These are phyloP conservation scores for Aspergillus tamarii DNA, from an alignment of 2,329 filamentous ascomycete genomes.

Conservation along the genomic window DNA sequence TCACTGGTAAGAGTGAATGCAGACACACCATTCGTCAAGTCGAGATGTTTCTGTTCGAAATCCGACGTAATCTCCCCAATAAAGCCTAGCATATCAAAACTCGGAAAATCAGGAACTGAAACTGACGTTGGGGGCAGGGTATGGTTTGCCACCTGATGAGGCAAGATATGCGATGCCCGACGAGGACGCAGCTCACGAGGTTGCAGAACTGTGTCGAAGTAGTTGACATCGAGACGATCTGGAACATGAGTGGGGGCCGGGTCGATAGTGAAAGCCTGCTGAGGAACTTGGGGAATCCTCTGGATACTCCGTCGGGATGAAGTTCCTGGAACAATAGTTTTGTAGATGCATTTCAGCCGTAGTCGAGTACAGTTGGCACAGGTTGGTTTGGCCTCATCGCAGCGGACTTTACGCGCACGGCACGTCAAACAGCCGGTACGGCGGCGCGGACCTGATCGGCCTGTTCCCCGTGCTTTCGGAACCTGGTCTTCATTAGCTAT, in stretches of 20 bases:
- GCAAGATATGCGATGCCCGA: not conserved
- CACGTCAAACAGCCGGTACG: slow-evolving; percentile 41
- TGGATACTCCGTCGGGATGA: slow-evolving; percentile 8
- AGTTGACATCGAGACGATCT: slow-evolving; percentile 29
- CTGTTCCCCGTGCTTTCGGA: slow-evolving; percentile 36
- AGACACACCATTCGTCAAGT: slow-evolving; percentile 29
- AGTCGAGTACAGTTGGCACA: slow-evolving; percentile 40
- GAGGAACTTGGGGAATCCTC: not conserved
- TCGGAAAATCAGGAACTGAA: slow-evolving; percentile 15
- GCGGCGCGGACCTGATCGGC: slow-evolving; percentile 39
- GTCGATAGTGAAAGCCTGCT: not conserved
- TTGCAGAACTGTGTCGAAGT: slow-evolving; percentile 34
- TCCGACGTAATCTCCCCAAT: slow-evolving; percentile 42
- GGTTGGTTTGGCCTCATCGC: slow-evolving; percentile 38
- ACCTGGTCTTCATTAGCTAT: slow-evolving; percentile 16
- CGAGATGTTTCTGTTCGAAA: slow-evolving; percentile 38
- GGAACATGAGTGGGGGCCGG: not conserved
- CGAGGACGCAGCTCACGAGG: slow-evolving; percentile 27
- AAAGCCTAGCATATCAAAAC: slow-evolving; percentile 41
- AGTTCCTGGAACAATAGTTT: slow-evolving; percentile 24
- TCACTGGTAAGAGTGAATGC: slow-evolving; percentile 19
- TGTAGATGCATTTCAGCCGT: slow-evolving; percentile 35
- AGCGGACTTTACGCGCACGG: slow-evolving; percentile 40
- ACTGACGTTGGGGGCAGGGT: slow-evolving; percentile 15
- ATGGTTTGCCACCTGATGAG: not conserved